phyloP scores from a whole-genome alignment of 176 grass and related monocot species.

The Dendrocalamus sinicus region DNA sequence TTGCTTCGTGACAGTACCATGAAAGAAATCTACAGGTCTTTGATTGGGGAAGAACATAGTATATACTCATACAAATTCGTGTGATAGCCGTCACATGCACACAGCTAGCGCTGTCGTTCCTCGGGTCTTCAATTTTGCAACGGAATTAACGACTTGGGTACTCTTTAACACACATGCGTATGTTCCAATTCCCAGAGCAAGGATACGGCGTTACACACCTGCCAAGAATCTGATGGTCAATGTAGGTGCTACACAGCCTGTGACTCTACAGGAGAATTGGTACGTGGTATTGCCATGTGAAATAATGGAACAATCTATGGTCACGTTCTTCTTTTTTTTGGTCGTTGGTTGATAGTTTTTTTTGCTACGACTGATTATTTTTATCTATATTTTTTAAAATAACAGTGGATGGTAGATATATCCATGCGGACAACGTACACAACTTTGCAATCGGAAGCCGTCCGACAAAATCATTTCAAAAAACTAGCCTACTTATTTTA shows the following conservation, averaged over 20 bases:
- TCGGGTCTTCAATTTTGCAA: conserved; percentile 9
- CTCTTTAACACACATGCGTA: conserved; percentile 18
- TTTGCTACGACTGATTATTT: too few relatives aligned
- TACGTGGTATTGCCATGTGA: conserved; percentile 32
- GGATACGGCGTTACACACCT: background rate
- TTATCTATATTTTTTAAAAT: too few relatives aligned
- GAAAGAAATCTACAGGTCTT: background rate
- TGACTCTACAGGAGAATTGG: background rate
- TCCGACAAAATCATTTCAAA: too few relatives aligned
- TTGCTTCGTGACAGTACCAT: background rate
- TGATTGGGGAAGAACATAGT: background rate
- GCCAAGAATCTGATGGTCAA: conserved; percentile 46
- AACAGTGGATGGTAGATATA: accelerated
- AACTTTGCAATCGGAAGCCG: too few relatives aligned
- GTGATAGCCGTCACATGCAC: background rate
- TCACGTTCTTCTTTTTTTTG: too few relatives aligned
- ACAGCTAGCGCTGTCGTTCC: conserved; percentile 6
- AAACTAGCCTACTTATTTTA: too few relatives aligned
- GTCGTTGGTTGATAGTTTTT: too few relatives aligned
- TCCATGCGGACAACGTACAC: too few relatives aligned
- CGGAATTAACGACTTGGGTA: conserved; percentile 50
- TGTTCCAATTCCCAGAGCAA: conserved; percentile 40
- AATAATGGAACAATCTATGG: conserved; percentile 35
- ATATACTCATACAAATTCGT: background rate
- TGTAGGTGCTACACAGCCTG: background rate